Conservation (phyloP, 2,329 filamentous ascomycete species). For the Alternaria tenuissima region DNA sequence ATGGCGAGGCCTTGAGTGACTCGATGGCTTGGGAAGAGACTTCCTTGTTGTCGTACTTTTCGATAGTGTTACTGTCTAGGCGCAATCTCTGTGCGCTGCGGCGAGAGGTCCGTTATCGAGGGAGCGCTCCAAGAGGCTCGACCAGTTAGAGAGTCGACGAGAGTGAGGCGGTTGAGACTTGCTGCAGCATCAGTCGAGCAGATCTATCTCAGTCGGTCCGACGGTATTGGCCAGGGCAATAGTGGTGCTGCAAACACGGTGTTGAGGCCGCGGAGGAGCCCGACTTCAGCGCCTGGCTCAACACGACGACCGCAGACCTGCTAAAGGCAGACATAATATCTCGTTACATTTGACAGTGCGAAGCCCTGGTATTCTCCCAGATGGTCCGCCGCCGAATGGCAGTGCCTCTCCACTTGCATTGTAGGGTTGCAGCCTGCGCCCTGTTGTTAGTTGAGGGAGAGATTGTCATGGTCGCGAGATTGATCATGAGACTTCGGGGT, state of each 20-base stretch:
- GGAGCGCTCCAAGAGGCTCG: neutral
- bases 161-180: neutral
- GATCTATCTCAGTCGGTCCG: neutral
- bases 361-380: neutral
- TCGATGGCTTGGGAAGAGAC: neutral
- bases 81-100: neutral
- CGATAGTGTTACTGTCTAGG: neutral
- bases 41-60: neutral
- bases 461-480: neutral
- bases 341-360: neutral
- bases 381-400: neutral
- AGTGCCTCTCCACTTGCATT: neutral
- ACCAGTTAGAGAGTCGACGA: neutral
- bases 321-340: neutral
- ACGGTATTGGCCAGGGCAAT: neutral
- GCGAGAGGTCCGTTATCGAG: neutral
- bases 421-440: neutral
- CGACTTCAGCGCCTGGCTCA: neutral
- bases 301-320: neutral
- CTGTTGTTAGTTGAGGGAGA: neutral
- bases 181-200: neutral
- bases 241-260: conserved; percentile 3
- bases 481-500: neutral
- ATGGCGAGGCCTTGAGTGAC: neutral
- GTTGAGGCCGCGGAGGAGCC: conserved; percentile 2